phyloP scores from a whole-genome alignment of 345 rosid genomes.

The Streptanthus diversifolius region DNA sequence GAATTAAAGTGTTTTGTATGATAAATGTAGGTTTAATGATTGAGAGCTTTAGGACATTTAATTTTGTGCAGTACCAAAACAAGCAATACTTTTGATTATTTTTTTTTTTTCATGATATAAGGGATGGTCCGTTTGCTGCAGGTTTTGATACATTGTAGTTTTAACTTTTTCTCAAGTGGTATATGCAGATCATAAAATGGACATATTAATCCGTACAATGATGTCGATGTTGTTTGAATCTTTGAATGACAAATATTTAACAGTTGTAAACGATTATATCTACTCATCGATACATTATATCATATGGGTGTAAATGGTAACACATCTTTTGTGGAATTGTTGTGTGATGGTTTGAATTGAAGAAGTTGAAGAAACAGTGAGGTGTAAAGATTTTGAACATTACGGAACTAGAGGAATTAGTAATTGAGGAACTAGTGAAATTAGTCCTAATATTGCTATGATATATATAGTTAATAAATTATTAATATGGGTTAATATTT shows the following conservation, averaged over 20 bases:
- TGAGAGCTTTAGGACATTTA: constrained; percentile 28
- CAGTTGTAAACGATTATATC: neutral
- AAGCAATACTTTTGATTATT: constrained; percentile 26
- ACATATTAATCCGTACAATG: constrained; percentile 6
- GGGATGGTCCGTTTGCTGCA: constrained; percentile 9
- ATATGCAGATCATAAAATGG: neutral
- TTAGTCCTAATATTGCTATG: no score
- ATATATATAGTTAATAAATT: no score
- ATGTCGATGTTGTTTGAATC: neutral
- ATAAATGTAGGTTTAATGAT: constrained; percentile 32
- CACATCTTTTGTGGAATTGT: neutral
- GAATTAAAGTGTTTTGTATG: neutral
- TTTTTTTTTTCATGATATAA: neutral
- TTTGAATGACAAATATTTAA: neutral
- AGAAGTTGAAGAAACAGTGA: no score
- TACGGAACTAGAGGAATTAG: no score
- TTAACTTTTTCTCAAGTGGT: neutral
- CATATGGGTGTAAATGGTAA: neutral
- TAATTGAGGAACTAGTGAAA: no score
- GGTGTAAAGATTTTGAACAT: no score
- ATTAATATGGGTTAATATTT: no score
- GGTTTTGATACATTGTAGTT: neutral
- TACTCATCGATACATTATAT: neutral
- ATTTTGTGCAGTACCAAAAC: constrained; percentile 34
- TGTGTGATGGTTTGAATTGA: neutral